These are phyloP conservation scores for Pugionium cornutum DNA, from an alignment of 345 rosid genomes.

Conservation along the genomic window DNA sequence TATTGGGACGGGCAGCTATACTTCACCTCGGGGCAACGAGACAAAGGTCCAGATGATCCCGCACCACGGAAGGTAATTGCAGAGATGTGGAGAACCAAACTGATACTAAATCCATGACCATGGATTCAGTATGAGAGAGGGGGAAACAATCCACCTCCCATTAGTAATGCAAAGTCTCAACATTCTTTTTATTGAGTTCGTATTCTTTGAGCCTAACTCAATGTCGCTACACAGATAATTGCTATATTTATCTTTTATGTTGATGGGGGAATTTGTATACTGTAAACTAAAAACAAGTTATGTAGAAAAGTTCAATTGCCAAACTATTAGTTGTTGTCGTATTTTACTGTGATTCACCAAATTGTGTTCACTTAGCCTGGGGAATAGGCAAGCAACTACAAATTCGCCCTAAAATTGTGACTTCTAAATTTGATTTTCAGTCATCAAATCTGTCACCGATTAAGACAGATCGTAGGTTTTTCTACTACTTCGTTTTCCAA, in stretches of 20 bases:
- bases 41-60: conserved; percentile 84
- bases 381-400: too few species aligned
- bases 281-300: conserved; percentile 17
- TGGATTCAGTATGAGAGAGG: conserved; percentile 3
- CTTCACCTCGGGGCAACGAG: conserved; percentile 96
- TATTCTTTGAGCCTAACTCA: conserved; percentile 20
- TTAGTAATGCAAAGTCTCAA: conserved; percentile 23
- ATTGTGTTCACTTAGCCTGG: too few species aligned
- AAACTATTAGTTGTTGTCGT: too few species aligned
- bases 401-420: too few species aligned
- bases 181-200: conserved; percentile 12
- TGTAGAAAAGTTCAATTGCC: neutral
- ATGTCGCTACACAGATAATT: conserved; percentile 21
- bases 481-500: too few species aligned
- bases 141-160: neutral
- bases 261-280: conserved; percentile 22
- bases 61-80: conserved; percentile 78
- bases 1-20: conserved; percentile 84
- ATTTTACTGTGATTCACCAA: too few species aligned
- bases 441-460: too few species aligned
- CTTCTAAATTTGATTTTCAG: too few species aligned
- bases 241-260: conserved; percentile 5
- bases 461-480: too few species aligned
- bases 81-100: conserved; percentile 90
- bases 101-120: conserved; percentile 52